Conservation (phyloP, 768 basidiomycete genomes). For the Mycena olivaceomarginata region DNA sequence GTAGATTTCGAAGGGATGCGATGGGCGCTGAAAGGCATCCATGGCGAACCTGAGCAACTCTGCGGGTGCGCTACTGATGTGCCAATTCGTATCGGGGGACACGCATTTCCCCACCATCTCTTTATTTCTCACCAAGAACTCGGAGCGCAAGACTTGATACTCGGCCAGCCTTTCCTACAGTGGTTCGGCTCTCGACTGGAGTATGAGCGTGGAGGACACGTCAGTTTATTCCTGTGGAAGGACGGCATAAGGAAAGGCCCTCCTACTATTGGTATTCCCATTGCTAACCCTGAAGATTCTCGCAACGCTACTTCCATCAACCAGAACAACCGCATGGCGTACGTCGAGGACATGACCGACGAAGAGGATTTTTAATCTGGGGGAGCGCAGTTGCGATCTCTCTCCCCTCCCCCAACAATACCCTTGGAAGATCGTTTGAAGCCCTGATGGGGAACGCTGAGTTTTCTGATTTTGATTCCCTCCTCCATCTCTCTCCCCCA, state of each 20-base stretch:
- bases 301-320: constrained; percentile 9
- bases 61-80: constrained; percentile 32
- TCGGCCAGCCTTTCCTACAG: constrained; percentile 30
- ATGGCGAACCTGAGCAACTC: constrained; percentile 30
- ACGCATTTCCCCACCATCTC: constrained; percentile 25
- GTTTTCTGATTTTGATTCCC: constrained; percentile 42
- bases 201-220: constrained; percentile 7
- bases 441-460: constrained; percentile 43
- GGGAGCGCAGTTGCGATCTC: no score
- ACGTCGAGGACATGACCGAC: constrained; percentile 22
- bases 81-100: constrained; percentile 17
- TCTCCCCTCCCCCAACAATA: no score
- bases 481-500: constrained; percentile 15
- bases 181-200: constrained; percentile 26
- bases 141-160: constrained; percentile 23
- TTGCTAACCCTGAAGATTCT: constrained; percentile 26
- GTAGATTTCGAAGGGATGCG: no score
- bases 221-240: constrained; percentile 27
- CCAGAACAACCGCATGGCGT: not conserved
- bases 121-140: constrained; percentile 36
- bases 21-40: constrained; percentile 33
- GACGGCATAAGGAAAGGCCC: not conserved
- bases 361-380: constrained; percentile 31
- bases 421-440: constrained; percentile 43
- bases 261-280: constrained; percentile 25